These are phyloP conservation scores for Phaeosphaeriaceae sp. DNA, from an alignment of 2,329 filamentous ascomycete species.

Conservation along the genomic window DNA sequence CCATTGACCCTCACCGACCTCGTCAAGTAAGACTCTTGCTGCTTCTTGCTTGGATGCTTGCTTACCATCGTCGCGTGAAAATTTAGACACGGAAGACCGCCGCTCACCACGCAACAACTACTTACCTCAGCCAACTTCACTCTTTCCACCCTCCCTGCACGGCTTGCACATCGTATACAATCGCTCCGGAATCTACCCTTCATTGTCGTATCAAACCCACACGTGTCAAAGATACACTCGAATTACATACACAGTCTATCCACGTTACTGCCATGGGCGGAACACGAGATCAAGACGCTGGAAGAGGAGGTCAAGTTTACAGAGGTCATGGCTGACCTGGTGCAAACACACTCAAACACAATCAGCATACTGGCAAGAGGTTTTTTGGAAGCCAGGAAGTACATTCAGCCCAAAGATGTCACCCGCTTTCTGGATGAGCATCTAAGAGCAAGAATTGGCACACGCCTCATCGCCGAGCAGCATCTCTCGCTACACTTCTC, in stretches of 20 bases:
- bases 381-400: constrained; percentile 90
- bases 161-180: constrained; percentile 91
- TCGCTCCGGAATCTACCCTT: constrained; percentile 92
- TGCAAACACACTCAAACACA: constrained; percentile 91
- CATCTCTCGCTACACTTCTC: constrained; percentile 88
- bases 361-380: constrained; percentile 91
- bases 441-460: constrained; percentile 90
- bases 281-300: constrained; percentile 73
- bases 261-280: constrained; percentile 83
- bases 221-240: constrained; percentile 91
- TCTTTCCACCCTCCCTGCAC: constrained; percentile 86
- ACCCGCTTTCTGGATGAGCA: constrained; percentile 93
- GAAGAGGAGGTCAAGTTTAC: constrained; percentile 93
- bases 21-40: constrained; percentile 68
- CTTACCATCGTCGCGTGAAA: constrained; percentile 18
- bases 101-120: constrained; percentile 78
- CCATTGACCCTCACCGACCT: constrained; percentile 85
- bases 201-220: constrained; percentile 97
- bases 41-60: neutral
- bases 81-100: constrained; percentile 75
- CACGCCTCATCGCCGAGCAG: constrained; percentile 91
- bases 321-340: constrained; percentile 91
- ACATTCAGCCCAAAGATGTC: constrained; percentile 83
- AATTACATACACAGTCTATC: constrained; percentile 95
- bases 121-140: constrained; percentile 95